phyloP scores from a whole-genome alignment of 2,329 filamentous ascomycete genomes.

The Apiospora koreana region DNA sequence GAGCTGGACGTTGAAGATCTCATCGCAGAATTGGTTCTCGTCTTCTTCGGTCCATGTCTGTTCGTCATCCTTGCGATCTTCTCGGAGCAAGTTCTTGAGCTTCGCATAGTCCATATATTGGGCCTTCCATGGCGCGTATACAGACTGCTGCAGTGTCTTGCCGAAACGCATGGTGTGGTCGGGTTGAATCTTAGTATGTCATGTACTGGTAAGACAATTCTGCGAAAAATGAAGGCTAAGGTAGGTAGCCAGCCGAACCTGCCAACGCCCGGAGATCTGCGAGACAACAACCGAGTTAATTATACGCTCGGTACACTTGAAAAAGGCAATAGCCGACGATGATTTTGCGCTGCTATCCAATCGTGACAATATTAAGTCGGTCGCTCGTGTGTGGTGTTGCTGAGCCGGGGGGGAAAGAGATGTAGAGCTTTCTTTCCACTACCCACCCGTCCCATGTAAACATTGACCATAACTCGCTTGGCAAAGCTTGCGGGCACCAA shows the following conservation, averaged over 20 bases:
- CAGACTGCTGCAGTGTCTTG: slow-evolving; percentile 76
- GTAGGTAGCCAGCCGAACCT: neutral
- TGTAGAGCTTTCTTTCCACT: neutral
- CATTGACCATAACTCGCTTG: neutral
- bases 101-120: slow-evolving; percentile 96
- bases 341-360: neutral
- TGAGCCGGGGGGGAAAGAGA: neutral
- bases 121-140: slow-evolving; percentile 86
- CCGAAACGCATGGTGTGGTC: slow-evolving; percentile 85
- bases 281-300: neutral
- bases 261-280: neutral
- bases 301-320: too few relatives aligned
- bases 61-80: slow-evolving; percentile 66
- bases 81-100: slow-evolving; percentile 85
- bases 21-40: slow-evolving; percentile 90
- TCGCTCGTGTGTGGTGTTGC: neutral
- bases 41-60: slow-evolving; percentile 88
- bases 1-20: slow-evolving; percentile 90
- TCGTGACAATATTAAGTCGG: neutral
- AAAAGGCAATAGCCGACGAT: neutral
- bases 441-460: neutral
- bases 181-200: neutral
- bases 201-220: neutral
- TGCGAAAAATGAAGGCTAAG: neutral
- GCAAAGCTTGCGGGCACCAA: neutral